Conservation (phyloP, 129 eudicot genomes). For the Pseudognaphalium luteoalbum region DNA sequence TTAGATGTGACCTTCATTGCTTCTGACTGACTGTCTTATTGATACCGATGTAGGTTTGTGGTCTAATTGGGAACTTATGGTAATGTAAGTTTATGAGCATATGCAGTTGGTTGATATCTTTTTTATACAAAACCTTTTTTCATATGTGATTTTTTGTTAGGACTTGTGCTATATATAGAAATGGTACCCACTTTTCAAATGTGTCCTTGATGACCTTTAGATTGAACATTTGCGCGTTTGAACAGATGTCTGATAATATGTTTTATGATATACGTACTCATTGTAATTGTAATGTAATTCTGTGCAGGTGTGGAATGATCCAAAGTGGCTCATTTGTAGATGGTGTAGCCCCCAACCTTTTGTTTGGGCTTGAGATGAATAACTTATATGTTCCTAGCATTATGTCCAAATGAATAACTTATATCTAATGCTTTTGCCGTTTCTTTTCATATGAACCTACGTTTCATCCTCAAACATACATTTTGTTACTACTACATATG, state of each 20-base stretch:
- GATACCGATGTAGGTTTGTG: too few species aligned
- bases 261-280: not conserved
- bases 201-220: not conserved
- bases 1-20: too few species aligned
- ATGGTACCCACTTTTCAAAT: not conserved
- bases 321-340: slow-evolving; percentile 88
- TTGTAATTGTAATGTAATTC: not conserved
- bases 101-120: too few species aligned
- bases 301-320: slow-evolving; percentile 69
- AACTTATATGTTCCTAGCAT: slow-evolving; percentile 79
- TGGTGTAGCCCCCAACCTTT: slow-evolving; percentile 86
- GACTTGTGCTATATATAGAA: not conserved
- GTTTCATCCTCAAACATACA: too few species aligned
- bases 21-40: too few species aligned
- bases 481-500: too few species aligned
- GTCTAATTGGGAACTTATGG: too few species aligned
- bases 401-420: slow-evolving; percentile 41
- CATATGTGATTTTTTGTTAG: not conserved
- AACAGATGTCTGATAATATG: too few species aligned
- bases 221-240: not conserved
- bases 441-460: too few species aligned
- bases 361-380: slow-evolving; percentile 82
- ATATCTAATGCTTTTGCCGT: too few species aligned
- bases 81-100: too few species aligned
- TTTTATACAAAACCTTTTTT: slow-evolving; percentile 1